These are phyloP conservation scores for Phoma herbarum DNA, from an alignment of 2,329 filamentous ascomycete genomes.

Conservation along the genomic window DNA sequence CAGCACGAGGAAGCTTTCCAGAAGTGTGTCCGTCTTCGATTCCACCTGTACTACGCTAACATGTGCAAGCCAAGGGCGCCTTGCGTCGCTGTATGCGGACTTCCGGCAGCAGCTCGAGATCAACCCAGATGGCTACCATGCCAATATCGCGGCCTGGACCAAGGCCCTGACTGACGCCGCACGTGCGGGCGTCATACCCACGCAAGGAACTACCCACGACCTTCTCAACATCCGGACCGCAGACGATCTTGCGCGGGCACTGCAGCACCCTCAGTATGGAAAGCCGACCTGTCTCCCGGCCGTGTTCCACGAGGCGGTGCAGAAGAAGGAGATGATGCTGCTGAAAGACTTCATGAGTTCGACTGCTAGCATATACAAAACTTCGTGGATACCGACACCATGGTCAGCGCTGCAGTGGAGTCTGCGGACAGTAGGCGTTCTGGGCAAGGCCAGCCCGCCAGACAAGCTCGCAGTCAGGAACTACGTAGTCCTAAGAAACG, in stretches of 20 bases:
- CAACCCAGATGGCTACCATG: slow-evolving; percentile 85
- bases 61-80: slow-evolving; percentile 67
- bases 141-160: slow-evolving; percentile 83
- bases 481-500: slow-evolving; percentile 72
- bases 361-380: slow-evolving; percentile 75
- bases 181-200: slow-evolving; percentile 67
- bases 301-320: slow-evolving; percentile 79
- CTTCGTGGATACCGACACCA: slow-evolving; percentile 73
- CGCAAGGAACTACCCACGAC: slow-evolving; percentile 52
- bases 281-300: slow-evolving; percentile 80
- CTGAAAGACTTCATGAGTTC: slow-evolving; percentile 72
- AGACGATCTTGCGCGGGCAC: slow-evolving; percentile 71
- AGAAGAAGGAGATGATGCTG: slow-evolving; percentile 73
- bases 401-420: slow-evolving; percentile 80
- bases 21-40: slow-evolving; percentile 45
- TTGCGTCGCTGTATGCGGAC: slow-evolving; percentile 89
- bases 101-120: slow-evolving; percentile 76
- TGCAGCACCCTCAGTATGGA: slow-evolving; percentile 82
- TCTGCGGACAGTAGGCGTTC: slow-evolving; percentile 69
- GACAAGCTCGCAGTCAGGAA: slow-evolving; percentile 68
- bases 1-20: slow-evolving; percentile 60
- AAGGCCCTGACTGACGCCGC: slow-evolving; percentile 75
- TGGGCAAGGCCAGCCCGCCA: slow-evolving; percentile 57
- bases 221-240: slow-evolving; percentile 62
- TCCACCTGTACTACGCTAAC: slow-evolving; percentile 18